Base-by-base conservation (phyloP, 768 basidiomycete species). In the Boletales sp. region DNA sequence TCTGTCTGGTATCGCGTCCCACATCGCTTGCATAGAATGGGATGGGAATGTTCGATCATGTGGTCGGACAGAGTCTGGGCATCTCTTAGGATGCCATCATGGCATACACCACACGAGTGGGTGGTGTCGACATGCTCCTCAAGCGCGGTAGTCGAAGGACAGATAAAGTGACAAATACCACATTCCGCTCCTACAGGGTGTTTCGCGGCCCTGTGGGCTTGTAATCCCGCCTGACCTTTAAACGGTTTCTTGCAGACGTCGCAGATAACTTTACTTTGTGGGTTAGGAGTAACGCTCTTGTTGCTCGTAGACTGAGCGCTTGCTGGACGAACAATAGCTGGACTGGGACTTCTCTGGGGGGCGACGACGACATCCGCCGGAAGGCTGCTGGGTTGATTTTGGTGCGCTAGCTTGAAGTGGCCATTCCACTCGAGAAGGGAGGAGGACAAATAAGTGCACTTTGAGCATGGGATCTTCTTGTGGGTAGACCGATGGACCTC, bases 1-100 rank as follows among this genome's bases (percentile, higher is more conserved):
- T 73, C 69, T 10, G 66, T 62, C 45, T 38, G 56, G 45, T 66
- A 68, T 43, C 58, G 69, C 17, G 68, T 64, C 30, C 65, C 58
- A 41, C 67, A 69, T 38, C 19, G 51, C 54, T 58, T 63, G 56
- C 67, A 68, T 36, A 32, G 38, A 40, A 65, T 34, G 24, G 62
- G 60, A 53, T 53, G 62, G 17, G 65, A 53, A 45, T 68, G 67
- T 21, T 58, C 64, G 34, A 51, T 19, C 52, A 61, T 56, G 51
- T 68, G 66, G 38, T 68, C 68, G 8, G 65, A 54, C 18, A 68
- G 49, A 27, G 60, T 52, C 36, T 41, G 53, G 10, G 41, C 42
- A 41, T 69, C 62, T 51, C 64, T 54, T 36, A 68, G 45, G 37
- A 69, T 64, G 11, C 64, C 57, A 43, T 69, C 66, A 15, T 53